These are phyloP conservation scores for Ganoderma sinense DNA, from an alignment of 1,284 basidiomycete genomes.

Conservation along the genomic window DNA sequence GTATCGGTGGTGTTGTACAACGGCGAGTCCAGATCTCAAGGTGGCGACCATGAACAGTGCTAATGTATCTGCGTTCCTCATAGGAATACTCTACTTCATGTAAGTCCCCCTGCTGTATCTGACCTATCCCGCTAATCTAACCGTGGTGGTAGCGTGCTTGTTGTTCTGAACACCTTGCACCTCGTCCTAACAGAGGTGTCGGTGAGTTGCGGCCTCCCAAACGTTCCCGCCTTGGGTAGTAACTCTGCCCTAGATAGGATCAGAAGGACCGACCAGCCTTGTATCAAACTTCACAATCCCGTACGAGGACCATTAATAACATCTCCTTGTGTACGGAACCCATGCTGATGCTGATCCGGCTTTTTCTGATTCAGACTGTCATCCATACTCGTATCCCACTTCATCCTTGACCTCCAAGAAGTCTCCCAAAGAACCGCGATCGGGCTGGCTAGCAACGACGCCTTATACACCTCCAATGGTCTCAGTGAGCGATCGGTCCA, in stretches of 20 bases:
- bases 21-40: background rate
- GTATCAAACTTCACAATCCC: background rate
- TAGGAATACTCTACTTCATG: background rate
- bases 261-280: background rate
- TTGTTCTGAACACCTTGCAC: background rate
- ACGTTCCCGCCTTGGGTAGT: background rate
- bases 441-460: background rate
- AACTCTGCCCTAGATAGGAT: background rate
- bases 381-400: background rate
- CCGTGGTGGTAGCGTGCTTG: background rate
- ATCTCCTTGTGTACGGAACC: background rate
- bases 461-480: background rate
- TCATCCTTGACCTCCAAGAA: conserved; percentile 4
- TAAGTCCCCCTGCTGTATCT: background rate
- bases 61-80: background rate
- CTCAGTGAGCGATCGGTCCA: background rate
- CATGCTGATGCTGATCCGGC: background rate
- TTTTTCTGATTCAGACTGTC: background rate
- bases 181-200: background rate
- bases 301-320: background rate
- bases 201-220: background rate
- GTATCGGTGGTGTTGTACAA: background rate
- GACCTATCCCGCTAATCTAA: background rate
- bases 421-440: background rate
- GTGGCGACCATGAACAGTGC: background rate